Evolutionary conservation across 495 filamentous ascomycete genomes (phyloP).

Genomic region (Aspergillus bridgeri): DNA sequence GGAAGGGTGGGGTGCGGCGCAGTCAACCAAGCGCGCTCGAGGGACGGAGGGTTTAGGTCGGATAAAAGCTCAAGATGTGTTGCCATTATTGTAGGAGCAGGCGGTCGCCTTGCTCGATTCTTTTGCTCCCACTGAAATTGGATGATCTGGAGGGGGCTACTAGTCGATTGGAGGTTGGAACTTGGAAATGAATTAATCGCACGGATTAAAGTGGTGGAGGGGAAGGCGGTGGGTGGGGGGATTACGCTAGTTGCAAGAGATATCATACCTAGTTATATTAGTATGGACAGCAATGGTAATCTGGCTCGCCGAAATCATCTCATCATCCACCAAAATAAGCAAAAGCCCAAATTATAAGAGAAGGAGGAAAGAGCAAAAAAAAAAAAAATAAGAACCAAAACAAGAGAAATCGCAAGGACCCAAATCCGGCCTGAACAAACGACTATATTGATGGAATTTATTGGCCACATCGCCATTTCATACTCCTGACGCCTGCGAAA

Average conservation of each 20-base stretch:
- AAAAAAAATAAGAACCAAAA: neutral
- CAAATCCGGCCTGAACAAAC: neutral
- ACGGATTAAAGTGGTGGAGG: conserved; percentile 1
- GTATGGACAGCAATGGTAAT: neutral
- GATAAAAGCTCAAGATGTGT: conserved; percentile 26
- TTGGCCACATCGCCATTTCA: neutral
- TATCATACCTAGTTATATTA: neutral
- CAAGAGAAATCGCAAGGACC: neutral
- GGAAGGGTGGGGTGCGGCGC: conserved; percentile 83
- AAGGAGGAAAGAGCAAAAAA: neutral
- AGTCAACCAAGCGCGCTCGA: conserved; percentile 78
- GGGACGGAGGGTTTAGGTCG: conserved; percentile 56
- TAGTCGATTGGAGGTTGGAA: neutral
- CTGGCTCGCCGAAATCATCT: neutral
- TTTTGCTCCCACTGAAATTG: neutral
- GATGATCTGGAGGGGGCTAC: neutral
- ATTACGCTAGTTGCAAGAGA: neutral
- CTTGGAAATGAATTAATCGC: conserved; percentile 2
- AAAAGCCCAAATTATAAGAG: no score
- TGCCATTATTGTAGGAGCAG: neutral
- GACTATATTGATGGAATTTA: neutral
- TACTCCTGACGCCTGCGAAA: neutral
- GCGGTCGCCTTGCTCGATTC: neutral
- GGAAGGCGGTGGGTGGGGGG: neutral
- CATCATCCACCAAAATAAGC: neutral